A percentile compares a stretch with the other conserved stretches of the same genome.
Conservation (phyloP, 371 early-diverging fungal species). For the Mortierella sp. region DNA sequence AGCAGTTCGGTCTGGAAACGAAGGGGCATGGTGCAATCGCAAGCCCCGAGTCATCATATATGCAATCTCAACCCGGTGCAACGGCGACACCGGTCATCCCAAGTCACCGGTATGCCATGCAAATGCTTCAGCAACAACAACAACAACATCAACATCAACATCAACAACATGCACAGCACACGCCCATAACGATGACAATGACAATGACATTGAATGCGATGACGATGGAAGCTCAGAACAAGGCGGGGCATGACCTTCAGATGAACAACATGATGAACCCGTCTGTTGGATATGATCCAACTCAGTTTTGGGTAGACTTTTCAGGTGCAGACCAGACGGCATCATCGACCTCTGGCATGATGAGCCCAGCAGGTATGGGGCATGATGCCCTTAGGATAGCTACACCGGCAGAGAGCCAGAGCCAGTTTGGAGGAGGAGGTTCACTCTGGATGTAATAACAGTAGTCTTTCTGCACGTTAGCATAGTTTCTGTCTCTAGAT, state of each 20-base stretch:
- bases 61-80: neutral
- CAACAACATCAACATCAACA: conserved; percentile 17
- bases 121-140: conserved; percentile 13
- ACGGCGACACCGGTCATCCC: conserved; percentile 40
- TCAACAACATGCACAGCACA: conserved; percentile 7
- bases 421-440: conserved; percentile 18
- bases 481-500: neutral
- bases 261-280: conserved; percentile 14
- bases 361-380: conserved; percentile 21
- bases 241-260: conserved; percentile 32
- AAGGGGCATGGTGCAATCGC: conserved; percentile 5
- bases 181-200: conserved; percentile 20
- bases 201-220: conserved; percentile 39
- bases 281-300: conserved; percentile 29
- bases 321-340: conserved; percentile 17
- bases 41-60: neutral
- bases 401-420: conserved; percentile 1
- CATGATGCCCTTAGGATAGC: conserved; percentile 27
- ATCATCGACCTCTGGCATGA: conserved; percentile 8
- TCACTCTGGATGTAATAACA: conserved; percentile 32
- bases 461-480: neutral
- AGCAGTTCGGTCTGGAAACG: conserved; percentile 30
- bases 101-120: conserved; percentile 44
- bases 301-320: conserved; percentile 47
- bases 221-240: conserved; percentile 35